phyloP scores from a whole-genome alignment of 352 stramenopile species.

The Globisporangium takayamanum region DNA sequence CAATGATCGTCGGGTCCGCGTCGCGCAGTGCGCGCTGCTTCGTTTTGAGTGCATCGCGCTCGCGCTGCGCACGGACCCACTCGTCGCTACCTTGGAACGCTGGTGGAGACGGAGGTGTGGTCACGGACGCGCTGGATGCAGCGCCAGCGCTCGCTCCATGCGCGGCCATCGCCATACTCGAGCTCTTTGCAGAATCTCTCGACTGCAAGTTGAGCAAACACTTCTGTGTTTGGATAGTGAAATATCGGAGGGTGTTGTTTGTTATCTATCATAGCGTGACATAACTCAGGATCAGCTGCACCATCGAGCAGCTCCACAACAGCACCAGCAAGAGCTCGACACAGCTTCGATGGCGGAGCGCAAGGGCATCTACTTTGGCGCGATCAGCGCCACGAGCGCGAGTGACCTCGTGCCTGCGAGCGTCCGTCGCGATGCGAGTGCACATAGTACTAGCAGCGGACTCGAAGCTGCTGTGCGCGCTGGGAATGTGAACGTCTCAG shows the following conservation, averaged over 20 bases:
- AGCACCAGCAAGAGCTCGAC: not conserved
- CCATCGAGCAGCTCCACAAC: not conserved
- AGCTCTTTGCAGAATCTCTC: not conserved
- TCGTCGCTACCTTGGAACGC: constrained; percentile 45
- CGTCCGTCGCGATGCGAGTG: constrained; percentile 17
- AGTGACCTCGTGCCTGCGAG: constrained; percentile 41
- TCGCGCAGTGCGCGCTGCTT: constrained; percentile 23
- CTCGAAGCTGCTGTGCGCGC: constrained; percentile 67
- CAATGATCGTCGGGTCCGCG: constrained; percentile 26
- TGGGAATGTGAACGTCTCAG: constrained; percentile 77
- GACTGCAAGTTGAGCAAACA: not conserved
- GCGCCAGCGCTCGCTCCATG: not conserved
- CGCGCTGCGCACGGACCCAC: constrained; percentile 42
- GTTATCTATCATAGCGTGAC: not conserved
- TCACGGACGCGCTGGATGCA: constrained; percentile 3
- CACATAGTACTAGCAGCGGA: not conserved
- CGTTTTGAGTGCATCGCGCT: constrained; percentile 31
- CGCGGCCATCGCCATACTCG: not conserved
- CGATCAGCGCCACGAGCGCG: constrained; percentile 33
- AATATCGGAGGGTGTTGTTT: not conserved
- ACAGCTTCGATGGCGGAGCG: constrained; percentile 48
- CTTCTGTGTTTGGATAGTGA: not conserved
- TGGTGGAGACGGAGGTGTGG: not conserved
- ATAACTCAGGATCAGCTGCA: too few relatives aligned
- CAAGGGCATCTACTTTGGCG: constrained; percentile 79